These are phyloP conservation scores for Botrytis aclada DNA, from an alignment of 2,329 filamentous ascomycete species.

Conservation along the genomic window DNA sequence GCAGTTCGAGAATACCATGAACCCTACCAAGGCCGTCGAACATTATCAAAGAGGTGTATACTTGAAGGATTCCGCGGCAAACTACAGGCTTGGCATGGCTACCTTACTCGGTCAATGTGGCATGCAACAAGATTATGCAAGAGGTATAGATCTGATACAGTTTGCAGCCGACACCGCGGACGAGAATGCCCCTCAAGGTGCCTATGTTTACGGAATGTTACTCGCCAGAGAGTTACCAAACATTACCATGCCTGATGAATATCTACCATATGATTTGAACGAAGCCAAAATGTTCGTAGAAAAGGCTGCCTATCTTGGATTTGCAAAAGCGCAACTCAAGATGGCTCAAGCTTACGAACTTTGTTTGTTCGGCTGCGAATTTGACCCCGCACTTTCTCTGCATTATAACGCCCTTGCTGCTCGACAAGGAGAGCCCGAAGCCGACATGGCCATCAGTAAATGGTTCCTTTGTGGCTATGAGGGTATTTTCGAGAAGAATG, in stretches of 20 bases:
- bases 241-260: conserved; percentile 71
- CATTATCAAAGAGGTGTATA: conserved; percentile 84
- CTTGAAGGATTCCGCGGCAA: conserved; percentile 81
- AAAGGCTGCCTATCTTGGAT: conserved; percentile 92
- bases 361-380: conserved; percentile 89
- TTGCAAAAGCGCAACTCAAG: conserved; percentile 93
- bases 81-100: conserved; percentile 93
- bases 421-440: conserved; percentile 87
- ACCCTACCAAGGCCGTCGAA: conserved; percentile 83
- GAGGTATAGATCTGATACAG: conserved; percentile 78
- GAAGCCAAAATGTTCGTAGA: conserved; percentile 85
- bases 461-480: conserved; percentile 98
- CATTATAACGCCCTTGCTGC: conserved; percentile 95
- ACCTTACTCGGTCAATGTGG: conserved; percentile 90
- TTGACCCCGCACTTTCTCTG: conserved; percentile 85
- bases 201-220: conserved; percentile 94
- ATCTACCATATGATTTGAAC: conserved; percentile 68
- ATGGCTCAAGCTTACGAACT: conserved; percentile 96
- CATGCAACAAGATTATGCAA: conserved; percentile 74
- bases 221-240: conserved; percentile 88
- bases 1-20: conserved; percentile 94
- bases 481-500: conserved; percentile 89
- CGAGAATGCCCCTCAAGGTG: conserved; percentile 94
- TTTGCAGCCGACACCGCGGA: conserved; percentile 83
- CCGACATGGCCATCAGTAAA: conserved; percentile 93